Evolutionary conservation across 1,284 basidiomycete species (phyloP).

Genomic region (Ceratobasidium sp.): DNA sequence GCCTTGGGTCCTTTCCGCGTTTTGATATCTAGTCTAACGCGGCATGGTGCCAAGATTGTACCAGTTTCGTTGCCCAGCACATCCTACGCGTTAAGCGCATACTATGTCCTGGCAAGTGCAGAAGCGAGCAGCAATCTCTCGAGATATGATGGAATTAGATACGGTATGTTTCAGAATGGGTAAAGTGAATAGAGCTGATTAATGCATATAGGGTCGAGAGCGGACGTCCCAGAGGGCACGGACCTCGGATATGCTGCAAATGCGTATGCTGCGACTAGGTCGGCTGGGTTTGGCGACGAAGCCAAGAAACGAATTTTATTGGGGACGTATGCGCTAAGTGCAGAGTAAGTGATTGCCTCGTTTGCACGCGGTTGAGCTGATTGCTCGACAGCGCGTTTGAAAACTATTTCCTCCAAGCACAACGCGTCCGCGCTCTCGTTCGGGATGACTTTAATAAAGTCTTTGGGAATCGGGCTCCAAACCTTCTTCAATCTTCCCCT

Average conservation of each 20-base stretch:
- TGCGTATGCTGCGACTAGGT: slow-evolving; percentile 71
- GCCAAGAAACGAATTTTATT: slow-evolving; percentile 90
- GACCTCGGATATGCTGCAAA: slow-evolving; percentile 62
- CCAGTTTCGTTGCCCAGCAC: slow-evolving; percentile 85
- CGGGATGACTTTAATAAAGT: slow-evolving; percentile 79
- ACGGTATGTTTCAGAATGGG: slow-evolving; percentile 54
- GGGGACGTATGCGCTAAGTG: slow-evolving; percentile 91
- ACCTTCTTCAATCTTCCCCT: slow-evolving; percentile 58
- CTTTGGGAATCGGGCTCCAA: slow-evolving; percentile 66
- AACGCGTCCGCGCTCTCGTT: slow-evolving; percentile 79
- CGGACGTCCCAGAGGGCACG: slow-evolving; percentile 60
- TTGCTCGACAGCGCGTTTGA: slow-evolving; percentile 81
- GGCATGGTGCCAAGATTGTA: slow-evolving; percentile 73
- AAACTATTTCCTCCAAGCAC: slow-evolving; percentile 96
- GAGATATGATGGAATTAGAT: slow-evolving; percentile 86
- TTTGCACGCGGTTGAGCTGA: background rate
- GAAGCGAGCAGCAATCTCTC: slow-evolving; percentile 96
- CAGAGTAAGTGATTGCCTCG: slow-evolving; percentile 73
- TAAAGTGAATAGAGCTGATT: background rate
- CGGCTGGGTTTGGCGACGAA: slow-evolving; percentile 83
- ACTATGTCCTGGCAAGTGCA: slow-evolving; percentile 94
- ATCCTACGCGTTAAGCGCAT: slow-evolving; percentile 86
- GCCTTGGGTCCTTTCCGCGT: slow-evolving; percentile 65
- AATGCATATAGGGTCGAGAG: slow-evolving; percentile 62
- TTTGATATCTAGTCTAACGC: slow-evolving; percentile 65